phyloP scores from a whole-genome alignment of 2,329 filamentous ascomycete genomes.

The Scortechinia acanthostroma region DNA sequence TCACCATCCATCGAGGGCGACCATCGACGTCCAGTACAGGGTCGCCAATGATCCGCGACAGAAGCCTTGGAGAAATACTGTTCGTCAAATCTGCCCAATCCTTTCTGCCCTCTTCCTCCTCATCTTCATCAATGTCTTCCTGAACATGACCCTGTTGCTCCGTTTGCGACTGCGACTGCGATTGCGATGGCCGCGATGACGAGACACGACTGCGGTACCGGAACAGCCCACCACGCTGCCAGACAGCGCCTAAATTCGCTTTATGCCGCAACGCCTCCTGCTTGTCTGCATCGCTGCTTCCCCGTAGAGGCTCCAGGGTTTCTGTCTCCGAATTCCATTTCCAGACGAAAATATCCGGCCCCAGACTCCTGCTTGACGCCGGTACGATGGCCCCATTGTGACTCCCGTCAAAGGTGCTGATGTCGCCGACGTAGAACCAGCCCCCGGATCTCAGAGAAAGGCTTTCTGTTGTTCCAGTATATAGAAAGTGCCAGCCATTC shows the following conservation, averaged over 20 bases:
- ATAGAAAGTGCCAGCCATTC: slow-evolving; percentile 51
- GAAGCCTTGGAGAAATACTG: slow-evolving; percentile 33
- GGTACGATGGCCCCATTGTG: neutral
- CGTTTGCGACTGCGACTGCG: slow-evolving; percentile 5
- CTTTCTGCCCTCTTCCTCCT: slow-evolving; percentile 26
- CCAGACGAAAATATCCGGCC: slow-evolving; percentile 38
- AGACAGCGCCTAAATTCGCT: slow-evolving; percentile 45
- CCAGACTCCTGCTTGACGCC: slow-evolving; percentile 8
- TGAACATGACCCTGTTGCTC: slow-evolving; percentile 12
- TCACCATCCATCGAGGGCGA: slow-evolving; percentile 41
- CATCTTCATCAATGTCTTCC: slow-evolving; percentile 12
- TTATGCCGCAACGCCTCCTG: slow-evolving; percentile 41
- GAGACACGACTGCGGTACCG: slow-evolving; percentile 26
- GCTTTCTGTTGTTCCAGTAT: slow-evolving; percentile 46
- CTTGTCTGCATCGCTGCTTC: slow-evolving; percentile 19
- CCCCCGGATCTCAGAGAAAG: slow-evolving; percentile 53
- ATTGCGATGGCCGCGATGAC: slow-evolving; percentile 21
- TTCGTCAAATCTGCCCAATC: slow-evolving; percentile 46
- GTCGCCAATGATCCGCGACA: slow-evolving; percentile 38
- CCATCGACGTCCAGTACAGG: slow-evolving; percentile 19
- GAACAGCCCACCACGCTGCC: slow-evolving; percentile 36
- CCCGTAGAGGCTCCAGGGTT: slow-evolving; percentile 18
- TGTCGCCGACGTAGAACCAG: slow-evolving; percentile 41
- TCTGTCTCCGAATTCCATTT: slow-evolving; percentile 38
- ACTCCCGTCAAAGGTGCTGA: neutral